Percentiles rank a stretch among this genome's conserved stretches.
Evolutionary conservation across 805 yeast genomes (phyloP).

Genomic region (Priceomyces medius): DNA sequence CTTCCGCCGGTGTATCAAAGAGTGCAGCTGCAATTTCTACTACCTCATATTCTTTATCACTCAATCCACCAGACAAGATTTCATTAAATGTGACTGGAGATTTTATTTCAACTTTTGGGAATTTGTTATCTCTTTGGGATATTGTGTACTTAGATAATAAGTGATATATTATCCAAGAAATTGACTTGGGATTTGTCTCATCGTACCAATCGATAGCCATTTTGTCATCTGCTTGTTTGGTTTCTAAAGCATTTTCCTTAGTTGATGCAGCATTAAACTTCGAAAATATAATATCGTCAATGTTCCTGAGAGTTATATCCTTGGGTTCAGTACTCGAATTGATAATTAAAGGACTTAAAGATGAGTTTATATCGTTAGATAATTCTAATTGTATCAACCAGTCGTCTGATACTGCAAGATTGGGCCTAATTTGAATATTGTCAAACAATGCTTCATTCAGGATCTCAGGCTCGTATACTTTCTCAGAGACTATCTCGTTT

Average conservation of each 20-base stretch:
- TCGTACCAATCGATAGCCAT: constrained; percentile 2
- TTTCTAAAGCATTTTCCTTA: constrained; percentile 22
- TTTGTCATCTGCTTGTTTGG: constrained; percentile 15
- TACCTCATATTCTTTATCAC: constrained; percentile 26
- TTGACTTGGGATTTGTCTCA: constrained; percentile 8
- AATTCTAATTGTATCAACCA: constrained; percentile 66
- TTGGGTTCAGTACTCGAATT: constrained; percentile 13
- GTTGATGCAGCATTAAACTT: constrained; percentile 33
- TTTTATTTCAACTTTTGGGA: constrained; percentile 19
- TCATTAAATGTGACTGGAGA: constrained; percentile 18
- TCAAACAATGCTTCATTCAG: constrained; percentile 34
- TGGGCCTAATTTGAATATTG: constrained; percentile 39
- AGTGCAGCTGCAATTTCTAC: constrained; percentile 65
- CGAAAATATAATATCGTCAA: constrained; percentile 50
- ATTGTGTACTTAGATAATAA: constrained; percentile 24
- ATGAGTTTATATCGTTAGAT: constrained; percentile 44
- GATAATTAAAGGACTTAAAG: constrained; percentile 33
- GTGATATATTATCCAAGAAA: constrained; percentile 16
- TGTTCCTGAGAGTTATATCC: constrained; percentile 30
- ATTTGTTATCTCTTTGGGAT: constrained; percentile 22
- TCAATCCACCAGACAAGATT: constrained; percentile 12
- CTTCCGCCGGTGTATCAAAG: constrained; percentile 36
- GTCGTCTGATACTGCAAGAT: constrained; percentile 50
- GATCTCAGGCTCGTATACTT: constrained; percentile 70
- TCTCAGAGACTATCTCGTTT: constrained; percentile 52